phyloP scores from a whole-genome alignment of 129 eudicot genomes.

The Centaurea solstitialis region DNA sequence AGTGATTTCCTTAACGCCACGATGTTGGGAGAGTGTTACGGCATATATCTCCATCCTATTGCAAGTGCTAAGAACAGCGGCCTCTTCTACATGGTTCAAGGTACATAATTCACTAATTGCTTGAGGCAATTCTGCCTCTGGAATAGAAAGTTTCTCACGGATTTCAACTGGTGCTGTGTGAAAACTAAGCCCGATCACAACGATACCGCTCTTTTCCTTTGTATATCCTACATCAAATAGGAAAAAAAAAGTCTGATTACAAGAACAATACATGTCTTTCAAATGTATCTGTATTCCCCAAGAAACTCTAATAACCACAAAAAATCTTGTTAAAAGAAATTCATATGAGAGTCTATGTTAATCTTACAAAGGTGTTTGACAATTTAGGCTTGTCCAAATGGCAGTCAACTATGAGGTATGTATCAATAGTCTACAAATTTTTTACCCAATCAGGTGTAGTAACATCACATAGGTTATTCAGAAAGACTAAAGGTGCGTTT shows the following conservation, averaged over 20 bases:
- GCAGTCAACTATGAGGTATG: not conserved
- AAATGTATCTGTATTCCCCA: not conserved
- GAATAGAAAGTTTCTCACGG: slow-evolving; percentile 90
- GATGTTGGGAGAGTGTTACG: slow-evolving; percentile 80
- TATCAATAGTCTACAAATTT: too few species aligned
- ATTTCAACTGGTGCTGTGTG: slow-evolving; percentile 86
- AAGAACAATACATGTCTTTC: slow-evolving; percentile 15
- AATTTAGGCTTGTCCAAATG: not conserved
- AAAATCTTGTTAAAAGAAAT: slow-evolving; percentile 5
- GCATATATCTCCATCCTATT: slow-evolving; percentile 91
- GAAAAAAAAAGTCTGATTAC: slow-evolving; percentile 8
- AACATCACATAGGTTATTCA: not conserved
- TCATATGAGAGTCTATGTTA: not conserved
- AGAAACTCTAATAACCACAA: not conserved
- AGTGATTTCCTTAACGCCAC: slow-evolving; percentile 84
- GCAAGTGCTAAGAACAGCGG: slow-evolving; percentile 88
- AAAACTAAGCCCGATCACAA: slow-evolving; percentile 76
- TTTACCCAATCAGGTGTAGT: not conserved
- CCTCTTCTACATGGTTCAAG: slow-evolving; percentile 83
- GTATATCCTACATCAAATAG: slow-evolving; percentile 60
- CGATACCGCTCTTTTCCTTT: slow-evolving; percentile 71
- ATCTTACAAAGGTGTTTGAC: not conserved
- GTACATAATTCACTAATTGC: slow-evolving; percentile 72
- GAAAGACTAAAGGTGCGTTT: too few species aligned
- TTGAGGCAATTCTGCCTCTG: slow-evolving; percentile 77